Evolutionary conservation across 129 eudicot genomes (phyloP).

Genomic region (Dittrichia graveolens): DNA sequence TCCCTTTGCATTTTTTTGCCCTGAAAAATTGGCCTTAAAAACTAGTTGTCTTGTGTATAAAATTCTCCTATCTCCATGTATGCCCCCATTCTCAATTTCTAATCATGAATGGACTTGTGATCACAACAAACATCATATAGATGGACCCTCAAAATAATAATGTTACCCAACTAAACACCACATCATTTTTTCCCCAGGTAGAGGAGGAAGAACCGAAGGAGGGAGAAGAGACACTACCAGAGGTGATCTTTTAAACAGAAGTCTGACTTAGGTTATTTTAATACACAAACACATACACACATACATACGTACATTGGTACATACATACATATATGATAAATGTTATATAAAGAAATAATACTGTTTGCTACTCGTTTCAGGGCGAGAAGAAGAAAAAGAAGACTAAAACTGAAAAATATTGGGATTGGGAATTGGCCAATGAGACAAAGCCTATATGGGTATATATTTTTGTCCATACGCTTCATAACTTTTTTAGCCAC

Average conservation of each 20-base stretch:
- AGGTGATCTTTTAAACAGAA: conserved; percentile 45
- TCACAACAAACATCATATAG: neutral
- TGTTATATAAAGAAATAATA: neutral
- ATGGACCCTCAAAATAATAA: neutral
- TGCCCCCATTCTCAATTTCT: neutral
- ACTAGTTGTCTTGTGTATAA: too few species aligned
- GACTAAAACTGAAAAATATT: conserved; percentile 87
- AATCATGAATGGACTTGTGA: neutral
- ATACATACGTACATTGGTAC: too few species aligned
- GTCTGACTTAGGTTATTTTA: neutral
- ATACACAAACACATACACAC: neutral
- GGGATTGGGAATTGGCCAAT: conserved; percentile 98
- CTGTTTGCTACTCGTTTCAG: conserved; percentile 39
- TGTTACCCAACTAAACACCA: neutral
- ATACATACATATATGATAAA: too few species aligned
- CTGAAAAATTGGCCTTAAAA: too few species aligned
- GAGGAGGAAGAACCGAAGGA: conserved; percentile 90
- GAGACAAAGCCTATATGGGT: conserved; percentile 99
- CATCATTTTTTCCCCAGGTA: conserved; percentile 48
- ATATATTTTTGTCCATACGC: neutral
- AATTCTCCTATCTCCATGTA: neutral
- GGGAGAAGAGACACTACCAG: conserved; percentile 79
- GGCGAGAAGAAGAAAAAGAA: conserved; percentile 76
- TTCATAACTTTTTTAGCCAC: neutral
- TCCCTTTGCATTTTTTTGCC: too few species aligned